phyloP scores from a whole-genome alignment of 495 filamentous ascomycete genomes.

The Neurospora tetraspora region DNA sequence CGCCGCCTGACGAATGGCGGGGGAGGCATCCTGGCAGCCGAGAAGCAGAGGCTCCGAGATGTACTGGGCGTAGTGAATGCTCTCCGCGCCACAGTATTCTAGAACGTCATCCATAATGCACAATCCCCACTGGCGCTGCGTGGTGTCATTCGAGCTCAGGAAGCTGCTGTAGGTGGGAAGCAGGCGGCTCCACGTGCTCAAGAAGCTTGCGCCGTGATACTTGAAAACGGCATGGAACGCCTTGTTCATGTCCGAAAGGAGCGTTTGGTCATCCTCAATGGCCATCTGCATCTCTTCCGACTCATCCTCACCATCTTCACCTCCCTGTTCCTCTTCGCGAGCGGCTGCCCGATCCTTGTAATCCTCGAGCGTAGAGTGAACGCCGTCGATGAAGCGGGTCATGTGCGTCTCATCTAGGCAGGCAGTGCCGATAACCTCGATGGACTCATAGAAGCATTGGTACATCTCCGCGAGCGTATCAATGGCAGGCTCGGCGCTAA shows the following conservation, averaged over 20 bases:
- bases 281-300: conserved; percentile 74
- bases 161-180: conserved; percentile 77
- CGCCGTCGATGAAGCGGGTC: conserved; percentile 75
- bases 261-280: conserved; percentile 92
- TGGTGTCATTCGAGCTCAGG: conserved; percentile 73
- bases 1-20: conserved; percentile 93
- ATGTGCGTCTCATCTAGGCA: conserved; percentile 70
- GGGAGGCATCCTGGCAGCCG: conserved; percentile 71
- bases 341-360: conserved; percentile 76
- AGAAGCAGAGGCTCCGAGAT: conserved; percentile 77
- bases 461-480: conserved; percentile 99
- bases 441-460: conserved; percentile 98
- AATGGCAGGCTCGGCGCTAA: conserved; percentile 89
- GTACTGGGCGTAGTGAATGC: conserved; percentile 69
- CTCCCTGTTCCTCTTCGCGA: conserved; percentile 59
- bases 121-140: conserved; percentile 94
- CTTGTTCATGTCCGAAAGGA: conserved; percentile 99
- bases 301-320: conserved; percentile 58
- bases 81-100: conserved; percentile 85
- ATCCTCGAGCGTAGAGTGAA: conserved; percentile 75
- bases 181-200: conserved; percentile 77
- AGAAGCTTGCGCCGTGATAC: conserved; percentile 76
- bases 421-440: conserved; percentile 83
- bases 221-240: conserved; percentile 99
- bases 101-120: conserved; percentile 98